Conservation (phyloP, 306 rosid genomes). For the Canavalia ensiformis region DNA sequence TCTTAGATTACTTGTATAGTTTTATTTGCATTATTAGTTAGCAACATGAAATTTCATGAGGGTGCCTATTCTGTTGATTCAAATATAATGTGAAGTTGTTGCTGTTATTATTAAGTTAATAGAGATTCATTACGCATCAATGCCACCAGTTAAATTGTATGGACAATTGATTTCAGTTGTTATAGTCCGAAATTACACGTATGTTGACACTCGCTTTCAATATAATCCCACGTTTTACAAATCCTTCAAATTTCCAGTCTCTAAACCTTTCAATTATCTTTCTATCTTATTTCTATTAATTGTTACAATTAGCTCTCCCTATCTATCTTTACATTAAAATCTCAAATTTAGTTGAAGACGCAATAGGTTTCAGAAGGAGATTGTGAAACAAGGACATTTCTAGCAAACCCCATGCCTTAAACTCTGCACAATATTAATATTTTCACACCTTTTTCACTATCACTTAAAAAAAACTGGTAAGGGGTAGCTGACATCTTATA, state of each 20-base stretch:
- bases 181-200: neutral
- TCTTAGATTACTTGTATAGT: neutral
- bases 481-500: too few relatives aligned
- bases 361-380: too few relatives aligned
- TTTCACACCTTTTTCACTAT: too few relatives aligned
- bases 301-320: too few relatives aligned
- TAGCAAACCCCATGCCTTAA: neutral
- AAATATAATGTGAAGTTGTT: neutral
- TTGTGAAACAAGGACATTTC: neutral
- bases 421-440: neutral
- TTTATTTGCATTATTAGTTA: neutral
- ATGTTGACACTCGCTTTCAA: neutral
- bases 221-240: too few relatives aligned
- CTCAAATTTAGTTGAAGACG: too few relatives aligned
- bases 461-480: neutral
- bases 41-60: neutral
- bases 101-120: neutral
- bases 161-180: neutral
- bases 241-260: too few relatives aligned
- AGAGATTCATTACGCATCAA: neutral
- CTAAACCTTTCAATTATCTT: too few relatives aligned
- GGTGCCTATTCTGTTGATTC: neutral
- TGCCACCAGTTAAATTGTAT: neutral
- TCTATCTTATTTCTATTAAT: too few relatives aligned
- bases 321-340: too few relatives aligned